These are phyloP conservation scores for Oenanthe javanica DNA, from an alignment of 140 eudicot genomes.

Conservation along the genomic window DNA sequence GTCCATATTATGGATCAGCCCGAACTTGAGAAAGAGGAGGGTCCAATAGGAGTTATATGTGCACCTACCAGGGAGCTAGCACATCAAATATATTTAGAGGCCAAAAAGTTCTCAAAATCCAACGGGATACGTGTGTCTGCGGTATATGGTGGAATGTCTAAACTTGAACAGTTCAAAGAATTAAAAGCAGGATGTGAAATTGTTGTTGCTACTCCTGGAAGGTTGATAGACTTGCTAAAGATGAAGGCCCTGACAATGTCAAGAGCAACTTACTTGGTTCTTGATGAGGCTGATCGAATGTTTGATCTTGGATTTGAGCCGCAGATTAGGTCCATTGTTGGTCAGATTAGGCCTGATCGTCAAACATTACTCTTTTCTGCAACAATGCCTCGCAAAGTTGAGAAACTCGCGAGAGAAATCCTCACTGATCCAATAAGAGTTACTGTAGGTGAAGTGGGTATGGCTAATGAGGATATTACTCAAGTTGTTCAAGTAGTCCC, in stretches of 20 bases:
- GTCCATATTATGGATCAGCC: constrained; percentile 99
- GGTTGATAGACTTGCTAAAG: constrained; percentile 86
- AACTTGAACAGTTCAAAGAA: constrained; percentile 93
- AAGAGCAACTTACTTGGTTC: constrained; percentile 90
- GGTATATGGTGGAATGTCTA: constrained; percentile 99
- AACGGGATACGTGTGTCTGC: constrained; percentile 83
- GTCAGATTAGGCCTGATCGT: constrained; percentile 98
- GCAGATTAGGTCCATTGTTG: constrained; percentile 87
- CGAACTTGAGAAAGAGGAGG: constrained; percentile 88
- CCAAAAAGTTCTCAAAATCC: constrained; percentile 89
- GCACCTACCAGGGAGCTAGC: constrained; percentile 98
- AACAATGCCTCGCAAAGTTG: constrained; percentile 95
- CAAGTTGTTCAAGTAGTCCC: constrained; percentile 78
- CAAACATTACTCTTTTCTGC: constrained; percentile 96
- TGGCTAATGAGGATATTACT: constrained; percentile 99
- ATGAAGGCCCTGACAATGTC: constrained; percentile 89
- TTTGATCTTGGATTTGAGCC: constrained; percentile 99
- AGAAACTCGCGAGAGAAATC: constrained; percentile 92
- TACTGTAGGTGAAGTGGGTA: constrained; percentile 95
- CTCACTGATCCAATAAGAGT: constrained; percentile 89
- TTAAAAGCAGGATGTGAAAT: constrained; percentile 90
- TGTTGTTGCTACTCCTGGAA: constrained; percentile 97
- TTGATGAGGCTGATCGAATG: constrained; percentile 99
- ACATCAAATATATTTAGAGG: constrained; percentile 90
- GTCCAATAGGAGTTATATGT: constrained; percentile 93